These are phyloP conservation scores for Leccinum variabile DNA, from an alignment of 1,284 basidiomycete species.

Conservation along the genomic window DNA sequence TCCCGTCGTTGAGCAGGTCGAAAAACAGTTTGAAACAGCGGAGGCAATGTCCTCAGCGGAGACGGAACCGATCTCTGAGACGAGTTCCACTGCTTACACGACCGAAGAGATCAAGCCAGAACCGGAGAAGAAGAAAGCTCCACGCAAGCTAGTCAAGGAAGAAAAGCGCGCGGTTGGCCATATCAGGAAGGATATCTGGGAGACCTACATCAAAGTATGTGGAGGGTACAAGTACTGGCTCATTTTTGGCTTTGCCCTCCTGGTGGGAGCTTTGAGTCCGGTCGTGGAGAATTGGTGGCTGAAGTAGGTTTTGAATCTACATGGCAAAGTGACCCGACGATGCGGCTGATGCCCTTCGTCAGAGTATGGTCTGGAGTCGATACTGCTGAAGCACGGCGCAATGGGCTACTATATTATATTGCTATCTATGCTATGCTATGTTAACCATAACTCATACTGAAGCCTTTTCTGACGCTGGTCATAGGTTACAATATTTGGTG, in stretches of 20 bases:
- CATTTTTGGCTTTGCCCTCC: conserved; percentile 58
- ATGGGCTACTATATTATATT: conserved; percentile 73
- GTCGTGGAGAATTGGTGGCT: conserved; percentile 86
- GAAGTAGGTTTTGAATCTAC: conserved; percentile 43
- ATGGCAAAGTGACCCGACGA: background rate
- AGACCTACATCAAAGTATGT: conserved; percentile 72
- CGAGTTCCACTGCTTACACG: conserved; percentile 47
- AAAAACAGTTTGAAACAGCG: conserved; percentile 4
- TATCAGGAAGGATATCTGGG: conserved; percentile 80
- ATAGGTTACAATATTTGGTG: conserved; percentile 45
- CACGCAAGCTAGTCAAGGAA: conserved; percentile 87
- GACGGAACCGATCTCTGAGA: conserved; percentile 45
- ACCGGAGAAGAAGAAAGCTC: conserved; percentile 61
- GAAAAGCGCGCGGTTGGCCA: conserved; percentile 86
- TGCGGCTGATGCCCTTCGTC: conserved; percentile 13
- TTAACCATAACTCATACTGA: conserved; percentile 5
- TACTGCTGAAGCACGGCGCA: conserved; percentile 38
- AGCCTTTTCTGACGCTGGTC: conserved; percentile 9
- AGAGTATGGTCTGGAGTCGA: conserved; percentile 68
- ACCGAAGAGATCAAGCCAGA: conserved; percentile 35
- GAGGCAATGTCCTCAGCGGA: conserved; percentile 16
- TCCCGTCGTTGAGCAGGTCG: conserved; percentile 14
- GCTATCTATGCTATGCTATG: conserved; percentile 68
- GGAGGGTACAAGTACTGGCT: conserved; percentile 72
- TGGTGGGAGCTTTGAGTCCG: conserved; percentile 70